Evolutionary conservation across 139 green algal genomes (phyloP), one percentile per base, ranked within the genome.

Genomic region (Chlorella sorokiniana): DNA sequence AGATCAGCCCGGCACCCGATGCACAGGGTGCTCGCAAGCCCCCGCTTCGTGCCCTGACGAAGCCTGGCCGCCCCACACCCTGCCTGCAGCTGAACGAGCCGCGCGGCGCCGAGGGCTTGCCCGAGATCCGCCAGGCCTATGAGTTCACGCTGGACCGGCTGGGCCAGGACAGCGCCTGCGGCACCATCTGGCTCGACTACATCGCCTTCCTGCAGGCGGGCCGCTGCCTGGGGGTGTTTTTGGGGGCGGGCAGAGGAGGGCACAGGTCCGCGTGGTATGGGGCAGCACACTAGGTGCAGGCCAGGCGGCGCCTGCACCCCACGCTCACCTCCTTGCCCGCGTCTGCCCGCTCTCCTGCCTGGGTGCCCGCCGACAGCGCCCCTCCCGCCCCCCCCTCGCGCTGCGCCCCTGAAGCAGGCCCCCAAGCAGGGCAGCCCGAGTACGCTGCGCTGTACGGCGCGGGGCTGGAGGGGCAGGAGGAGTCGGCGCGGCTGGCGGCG

Each of bases 61-160:
- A 29, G 9, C 37, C 38, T 27, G 2, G 31, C 31, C 22, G 20
- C 61, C 20, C n/a, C 61, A 18, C 59, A 31, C 10, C 59, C n/a
- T 41, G n/a, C 18, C 1, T 68, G 40, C 81, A 93, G 77, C 72
- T 85, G 4, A 95, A 96, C 65, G 68, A 90, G 25, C 37, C 48
- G 1, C 87, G 85, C 38, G 93, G 88, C 3, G 45, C 81, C 0
- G 87, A 88, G 38, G 94, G 88, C 14, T 63, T 93, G 33, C n/a
- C 77, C 27, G 92, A 98, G 82, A 69, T 95, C 20, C 87, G 90
- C 18, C 45, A 77, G 73, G 92, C 94, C 0, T 96, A 93, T 59
- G 93, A 98, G 75, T 98, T 94, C 88, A 93, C 91, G 0, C 80
- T 98, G 64, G 92, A 98, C n/a, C 81, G 87, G 25, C 77, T 97